Percentiles rank a stretch among this genome's conserved stretches.
Evolutionary conservation across 768 basidiomycete species (phyloP).

Genomic region (Xanthoconium stramineum): DNA sequence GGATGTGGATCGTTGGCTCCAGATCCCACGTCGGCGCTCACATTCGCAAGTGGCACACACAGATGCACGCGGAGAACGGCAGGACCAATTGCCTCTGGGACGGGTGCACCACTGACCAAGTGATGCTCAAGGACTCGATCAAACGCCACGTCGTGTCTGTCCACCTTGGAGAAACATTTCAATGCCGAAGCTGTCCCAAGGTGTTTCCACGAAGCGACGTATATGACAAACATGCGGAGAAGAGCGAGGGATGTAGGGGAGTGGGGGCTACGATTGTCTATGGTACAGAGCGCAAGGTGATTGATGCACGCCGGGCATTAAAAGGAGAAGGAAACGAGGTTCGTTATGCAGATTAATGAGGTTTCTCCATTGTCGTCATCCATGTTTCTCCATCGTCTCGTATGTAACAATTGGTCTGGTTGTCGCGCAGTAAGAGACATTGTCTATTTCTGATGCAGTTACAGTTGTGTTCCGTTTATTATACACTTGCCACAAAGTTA

Average conservation of each 20-base stretch:
- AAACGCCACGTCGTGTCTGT: conserved; percentile 6
- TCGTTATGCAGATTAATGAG: not conserved
- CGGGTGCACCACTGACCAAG: not conserved
- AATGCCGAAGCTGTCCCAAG: conserved; percentile 1
- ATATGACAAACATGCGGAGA: conserved; percentile 1
- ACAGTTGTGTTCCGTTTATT: no score
- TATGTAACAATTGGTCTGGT: no score
- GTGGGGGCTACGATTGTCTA: not conserved
- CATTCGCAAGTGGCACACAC: no score
- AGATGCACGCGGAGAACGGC: no score
- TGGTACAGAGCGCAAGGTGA: not conserved
- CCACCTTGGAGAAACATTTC: conserved; percentile 7
- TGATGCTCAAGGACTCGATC: conserved; percentile 5
- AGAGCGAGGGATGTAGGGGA: not conserved
- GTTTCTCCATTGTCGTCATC: not conserved
- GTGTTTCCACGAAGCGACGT: conserved; percentile 5
- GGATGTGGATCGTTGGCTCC: no score
- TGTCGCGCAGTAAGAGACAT: no score
- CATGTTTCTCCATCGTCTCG: not conserved
- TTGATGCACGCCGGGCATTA: not conserved
- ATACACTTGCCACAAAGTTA: no score
- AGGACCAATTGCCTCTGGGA: no score
- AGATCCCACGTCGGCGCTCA: no score
- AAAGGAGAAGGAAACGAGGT: not conserved
- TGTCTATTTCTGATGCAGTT: no score